Base-by-base conservation (phyloP, 108 stramenopile species). In the Asterionellopsis glacialis region DNA sequence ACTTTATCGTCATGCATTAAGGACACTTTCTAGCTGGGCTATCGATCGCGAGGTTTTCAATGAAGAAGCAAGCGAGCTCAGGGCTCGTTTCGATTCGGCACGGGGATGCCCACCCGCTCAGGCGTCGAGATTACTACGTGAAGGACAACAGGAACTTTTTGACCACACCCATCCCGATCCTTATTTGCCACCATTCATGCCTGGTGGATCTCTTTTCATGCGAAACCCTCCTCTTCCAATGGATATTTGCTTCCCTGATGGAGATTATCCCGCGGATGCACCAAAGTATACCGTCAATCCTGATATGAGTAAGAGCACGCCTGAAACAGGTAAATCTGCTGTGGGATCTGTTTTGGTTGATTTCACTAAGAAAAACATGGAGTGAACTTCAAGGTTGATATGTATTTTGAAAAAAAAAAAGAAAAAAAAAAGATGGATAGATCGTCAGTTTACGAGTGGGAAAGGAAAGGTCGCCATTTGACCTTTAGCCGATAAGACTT, bases 131-230 rank as follows among this genome's bases (percentile, higher is more conserved):
- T 74, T 95, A 65, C 63, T 93, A 40, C 77, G 74, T 65, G 90
- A 86, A 54, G 93, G 71, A 45, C 68, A 90, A 63, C 82, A 81
- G 15, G 84, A 95, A 63, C 73, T 95, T 25, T 82, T 80, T 62
- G 64, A 70, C 18, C 72, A 73, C 72, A 82, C 83, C 38, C 94
- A 95, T 61, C 95, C 94, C n/a, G 95, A 94, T 75, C 85, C 81
- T 11, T 97, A 97, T 74, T 82, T 90, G 52, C 74, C 76, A 40
- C 85, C 96, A 6, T 84, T 78, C 83, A 97, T 98, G 98, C 98
- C 98, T 0, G 96, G 96, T 18, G 98, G 98, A n/a, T 82, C 91
- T 21, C 83, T 90, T 38, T 97, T 96, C 74, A 98, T 98, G 98
- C 84, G 98, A 40, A 97, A 98, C 66, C 94, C 98, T 14, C 93